Conservation (phyloP, 2,329 filamentous ascomycete genomes). For the Arthrobotrys pseudoclavata region DNA sequence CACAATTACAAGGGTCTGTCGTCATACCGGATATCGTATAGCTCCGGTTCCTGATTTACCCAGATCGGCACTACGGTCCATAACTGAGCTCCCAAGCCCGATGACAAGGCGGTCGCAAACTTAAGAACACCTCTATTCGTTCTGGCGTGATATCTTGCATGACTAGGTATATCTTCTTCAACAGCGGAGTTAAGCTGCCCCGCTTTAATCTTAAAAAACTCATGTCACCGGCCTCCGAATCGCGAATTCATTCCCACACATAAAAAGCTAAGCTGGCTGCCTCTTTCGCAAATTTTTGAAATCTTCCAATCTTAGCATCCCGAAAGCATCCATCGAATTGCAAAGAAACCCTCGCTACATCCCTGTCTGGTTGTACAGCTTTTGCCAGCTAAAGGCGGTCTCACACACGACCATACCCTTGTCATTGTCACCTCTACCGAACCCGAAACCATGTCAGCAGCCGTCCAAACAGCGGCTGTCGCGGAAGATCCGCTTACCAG, state of each 20-base stretch:
- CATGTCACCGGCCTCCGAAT: constrained; percentile 44
- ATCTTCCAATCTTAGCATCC: constrained; percentile 1
- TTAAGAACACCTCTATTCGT: constrained; percentile 19
- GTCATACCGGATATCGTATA: constrained; percentile 46
- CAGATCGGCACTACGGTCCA: constrained; percentile 13
- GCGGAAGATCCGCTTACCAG: constrained; percentile 48
- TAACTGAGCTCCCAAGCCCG: constrained; percentile 22
- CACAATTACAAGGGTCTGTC: constrained; percentile 43
- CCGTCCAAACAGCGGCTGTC: constrained; percentile 30
- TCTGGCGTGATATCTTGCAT: constrained; percentile 58
- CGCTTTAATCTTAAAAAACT: constrained; percentile 41
- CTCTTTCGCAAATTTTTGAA: constrained; percentile 5
- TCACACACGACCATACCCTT: constrained; percentile 36
- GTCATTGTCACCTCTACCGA: constrained; percentile 3
- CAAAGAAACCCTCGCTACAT: not conserved
- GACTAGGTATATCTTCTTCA: not conserved
- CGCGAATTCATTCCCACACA: constrained; percentile 27
- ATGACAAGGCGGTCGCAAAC: constrained; percentile 18
- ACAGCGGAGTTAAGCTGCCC: constrained; percentile 42
- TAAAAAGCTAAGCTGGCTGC: constrained; percentile 10
- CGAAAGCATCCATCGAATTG: constrained; percentile 14
- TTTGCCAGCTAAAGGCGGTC: constrained; percentile 4
- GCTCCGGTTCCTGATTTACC: constrained; percentile 18
- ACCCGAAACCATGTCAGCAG: constrained; percentile 44
- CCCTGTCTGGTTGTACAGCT: constrained; percentile 25